These are phyloP conservation scores for Dichotomocladium elegans DNA, from an alignment of 371 early-diverging fungal genomes.

Conservation along the genomic window DNA sequence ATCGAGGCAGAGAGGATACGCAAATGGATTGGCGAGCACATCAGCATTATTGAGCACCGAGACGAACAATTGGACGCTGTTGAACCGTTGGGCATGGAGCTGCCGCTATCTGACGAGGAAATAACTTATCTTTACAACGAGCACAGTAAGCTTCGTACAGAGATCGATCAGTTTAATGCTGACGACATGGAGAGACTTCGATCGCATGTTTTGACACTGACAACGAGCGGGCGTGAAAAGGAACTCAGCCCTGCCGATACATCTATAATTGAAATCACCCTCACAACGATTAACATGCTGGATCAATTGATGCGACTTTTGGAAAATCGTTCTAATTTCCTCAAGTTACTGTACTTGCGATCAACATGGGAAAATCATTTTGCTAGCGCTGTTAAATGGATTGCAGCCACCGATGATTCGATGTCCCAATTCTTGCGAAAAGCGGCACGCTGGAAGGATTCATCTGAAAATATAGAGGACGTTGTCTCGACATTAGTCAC, in stretches of 20 bases:
- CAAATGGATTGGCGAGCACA: slow-evolving; percentile 35
- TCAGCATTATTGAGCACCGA: slow-evolving; percentile 26
- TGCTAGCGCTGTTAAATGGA: slow-evolving; percentile 38
- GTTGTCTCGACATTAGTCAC: slow-evolving; percentile 13
- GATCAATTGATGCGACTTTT: slow-evolving; percentile 31
- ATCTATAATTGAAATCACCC: slow-evolving; percentile 48
- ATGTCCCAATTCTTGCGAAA: slow-evolving; percentile 30
- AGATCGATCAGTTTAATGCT: slow-evolving; percentile 32
- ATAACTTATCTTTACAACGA: slow-evolving; percentile 24
- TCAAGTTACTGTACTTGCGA: slow-evolving; percentile 31
- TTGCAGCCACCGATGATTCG: slow-evolving; percentile 27
- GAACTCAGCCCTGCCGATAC: slow-evolving; percentile 54
- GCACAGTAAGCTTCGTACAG: slow-evolving; percentile 24
- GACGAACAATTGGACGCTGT: slow-evolving; percentile 17
- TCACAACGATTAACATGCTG: slow-evolving; percentile 39
- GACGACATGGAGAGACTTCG: slow-evolving; percentile 48
- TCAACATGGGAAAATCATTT: slow-evolving; percentile 46
- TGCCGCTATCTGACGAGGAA: slow-evolving; percentile 14
- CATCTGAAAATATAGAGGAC: slow-evolving; percentile 19
- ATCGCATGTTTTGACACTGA: slow-evolving; percentile 43
- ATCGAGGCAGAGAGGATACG: slow-evolving; percentile 30
- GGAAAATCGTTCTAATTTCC: slow-evolving; percentile 21
- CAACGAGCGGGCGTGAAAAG: slow-evolving; percentile 16
- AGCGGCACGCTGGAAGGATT: slow-evolving; percentile 30
- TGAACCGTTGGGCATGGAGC: slow-evolving; percentile 29